Conservation (phyloP, 306 rosid species). For the Prunus armeniaca region DNA sequence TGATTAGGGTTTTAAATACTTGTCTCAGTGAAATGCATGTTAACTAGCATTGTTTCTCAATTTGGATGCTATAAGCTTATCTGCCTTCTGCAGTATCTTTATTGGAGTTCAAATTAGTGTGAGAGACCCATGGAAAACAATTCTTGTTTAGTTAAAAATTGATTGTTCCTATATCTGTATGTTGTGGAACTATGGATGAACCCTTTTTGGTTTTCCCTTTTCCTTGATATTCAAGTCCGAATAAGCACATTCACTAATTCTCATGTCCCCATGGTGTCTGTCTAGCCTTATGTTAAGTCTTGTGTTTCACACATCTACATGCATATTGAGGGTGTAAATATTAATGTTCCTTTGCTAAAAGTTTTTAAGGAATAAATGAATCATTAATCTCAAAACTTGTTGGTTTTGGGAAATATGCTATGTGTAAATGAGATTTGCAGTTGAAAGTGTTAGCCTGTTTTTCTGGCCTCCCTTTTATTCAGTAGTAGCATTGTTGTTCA, state of each 20-base stretch:
- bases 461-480: too few relatives aligned
- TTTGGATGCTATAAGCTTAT: not conserved
- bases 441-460: not conserved
- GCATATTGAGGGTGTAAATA: not conserved
- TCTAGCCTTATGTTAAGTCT: conserved; percentile 1
- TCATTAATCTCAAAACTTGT: not conserved
- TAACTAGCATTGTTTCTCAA: not conserved
- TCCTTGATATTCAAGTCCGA: too few relatives aligned
- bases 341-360: not conserved
- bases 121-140: too few relatives aligned
- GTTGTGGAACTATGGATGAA: not conserved
- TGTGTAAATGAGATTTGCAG: not conserved
- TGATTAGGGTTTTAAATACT: not conserved
- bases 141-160: not conserved
- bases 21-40: not conserved
- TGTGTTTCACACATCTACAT: not conserved
- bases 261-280: not conserved
- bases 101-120: too few relatives aligned
- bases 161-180: not conserved
- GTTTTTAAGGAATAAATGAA: not conserved
- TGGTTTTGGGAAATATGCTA: not conserved
- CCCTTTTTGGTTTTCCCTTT: too few relatives aligned
- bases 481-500: too few relatives aligned
- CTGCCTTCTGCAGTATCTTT: not conserved
- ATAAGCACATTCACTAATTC: not conserved